Percentiles rank a stretch among this genome's conserved stretches.
Conservation (phyloP, 345 rosid species). For the Arabidopsis arenosa region DNA sequence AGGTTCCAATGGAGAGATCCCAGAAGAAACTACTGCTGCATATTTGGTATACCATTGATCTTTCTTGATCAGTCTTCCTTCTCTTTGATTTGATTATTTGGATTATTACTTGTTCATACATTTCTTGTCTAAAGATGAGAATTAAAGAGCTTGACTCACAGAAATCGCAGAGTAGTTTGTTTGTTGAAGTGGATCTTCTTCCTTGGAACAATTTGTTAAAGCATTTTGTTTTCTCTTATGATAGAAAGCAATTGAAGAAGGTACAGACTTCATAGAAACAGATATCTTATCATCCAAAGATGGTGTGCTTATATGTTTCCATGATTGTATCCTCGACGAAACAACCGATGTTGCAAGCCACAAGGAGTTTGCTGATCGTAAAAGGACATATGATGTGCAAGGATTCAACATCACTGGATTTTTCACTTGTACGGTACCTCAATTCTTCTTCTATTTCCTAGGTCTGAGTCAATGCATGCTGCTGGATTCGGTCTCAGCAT, state of each 20-base stretch:
- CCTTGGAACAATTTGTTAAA: slow-evolving; percentile 1
- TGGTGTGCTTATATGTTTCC: slow-evolving; percentile 81
- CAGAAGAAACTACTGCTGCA: slow-evolving; percentile 92
- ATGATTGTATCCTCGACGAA: slow-evolving; percentile 70
- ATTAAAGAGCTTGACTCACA: too few species aligned
- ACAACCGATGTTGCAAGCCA: slow-evolving; percentile 68
- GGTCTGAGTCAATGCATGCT: slow-evolving; percentile 1
- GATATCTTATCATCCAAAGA: slow-evolving; percentile 88
- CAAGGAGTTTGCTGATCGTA: slow-evolving; percentile 80
- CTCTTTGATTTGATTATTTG: not conserved
- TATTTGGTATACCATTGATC: slow-evolving; percentile 58
- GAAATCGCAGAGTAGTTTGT: too few species aligned
- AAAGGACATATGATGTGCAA: slow-evolving; percentile 81
- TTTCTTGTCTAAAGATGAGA: too few species aligned
- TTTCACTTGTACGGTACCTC: slow-evolving; percentile 59
- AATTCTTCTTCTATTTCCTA: not conserved
- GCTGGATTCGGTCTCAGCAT: slow-evolving; percentile 17
- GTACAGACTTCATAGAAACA: slow-evolving; percentile 92
- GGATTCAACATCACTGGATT: slow-evolving; percentile 75
- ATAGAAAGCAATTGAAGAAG: slow-evolving; percentile 96
- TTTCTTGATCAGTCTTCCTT: slow-evolving; percentile 6
- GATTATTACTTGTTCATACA: too few species aligned
- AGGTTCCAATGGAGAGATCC: slow-evolving; percentile 95
- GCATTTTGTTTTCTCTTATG: slow-evolving; percentile 4
- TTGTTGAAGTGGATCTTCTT: slow-evolving; percentile 5